phyloP scores from a whole-genome alignment of 139 green algal genomes.

The Coccomyxa sp. region DNA sequence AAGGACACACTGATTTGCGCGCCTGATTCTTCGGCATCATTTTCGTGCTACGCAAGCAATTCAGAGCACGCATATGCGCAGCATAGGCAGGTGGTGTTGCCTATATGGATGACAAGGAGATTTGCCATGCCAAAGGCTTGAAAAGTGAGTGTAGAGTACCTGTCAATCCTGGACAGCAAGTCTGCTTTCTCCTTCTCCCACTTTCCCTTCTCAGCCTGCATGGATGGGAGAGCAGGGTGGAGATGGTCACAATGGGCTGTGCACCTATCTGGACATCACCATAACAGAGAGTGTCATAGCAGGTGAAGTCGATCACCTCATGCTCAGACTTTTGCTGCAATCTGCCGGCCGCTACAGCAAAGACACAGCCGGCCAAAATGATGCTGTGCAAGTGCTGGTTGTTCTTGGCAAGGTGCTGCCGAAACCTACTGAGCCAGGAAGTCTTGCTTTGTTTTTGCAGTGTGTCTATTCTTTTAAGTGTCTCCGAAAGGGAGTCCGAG shows the following conservation, averaged over 20 bases:
- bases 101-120: no score
- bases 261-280: not conserved
- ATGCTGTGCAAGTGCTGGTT: slow-evolving; percentile 23
- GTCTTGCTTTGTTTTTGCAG: slow-evolving; percentile 9
- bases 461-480: slow-evolving; percentile 35
- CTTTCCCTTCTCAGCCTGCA: slow-evolving; percentile 19
- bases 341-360: slow-evolving; percentile 32
- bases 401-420: slow-evolving; percentile 25
- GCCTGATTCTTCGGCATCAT: no score
- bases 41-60: no score
- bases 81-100: no score
- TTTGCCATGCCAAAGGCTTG: no score
- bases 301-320: slow-evolving; percentile 13
- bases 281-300: not conserved
- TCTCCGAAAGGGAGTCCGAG: slow-evolving; percentile 21
- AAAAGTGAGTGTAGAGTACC: not conserved
- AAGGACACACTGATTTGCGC: no score
- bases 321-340: slow-evolving; percentile 30
- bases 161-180: not conserved
- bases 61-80: no score
- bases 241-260: not conserved
- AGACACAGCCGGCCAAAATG: slow-evolving; percentile 25
- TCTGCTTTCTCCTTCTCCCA: slow-evolving; percentile 17
- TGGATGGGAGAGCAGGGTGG: not conserved
- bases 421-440: slow-evolving; percentile 14